Base-by-base conservation (phyloP, 352 stramenopile species). In the Pythium aristosporum region DNA sequence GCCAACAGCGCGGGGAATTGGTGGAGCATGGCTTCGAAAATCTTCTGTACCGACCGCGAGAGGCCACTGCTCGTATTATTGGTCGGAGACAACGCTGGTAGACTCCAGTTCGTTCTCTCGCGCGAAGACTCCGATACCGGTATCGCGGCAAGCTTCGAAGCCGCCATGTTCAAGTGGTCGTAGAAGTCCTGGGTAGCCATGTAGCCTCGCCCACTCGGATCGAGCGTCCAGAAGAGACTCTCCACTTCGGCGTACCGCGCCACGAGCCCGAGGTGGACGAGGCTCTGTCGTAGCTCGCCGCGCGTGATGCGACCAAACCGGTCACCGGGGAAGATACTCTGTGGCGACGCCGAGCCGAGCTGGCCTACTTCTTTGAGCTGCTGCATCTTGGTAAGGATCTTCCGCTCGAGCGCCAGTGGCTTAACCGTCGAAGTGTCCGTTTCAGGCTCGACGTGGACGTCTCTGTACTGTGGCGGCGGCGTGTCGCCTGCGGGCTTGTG, bases 201-300 rank as follows among this genome's bases (percentile, higher is more conserved):
- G 56, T 86, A 91, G 7, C 84, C 82, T 9, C 76, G 75, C 1
- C 82, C 84, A 42, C 75, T 73, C 9, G 81, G 83, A 48, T 92
- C 84, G 2, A 92, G 67, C n/a, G 68, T 75, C 82, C 84, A 92
- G 54, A 92, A 92, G 23, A 92, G 70, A 2, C 71, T 69, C 49
- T 92, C 82, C 4, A 92, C 79, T 36, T 92, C 84, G 3, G 81
- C 75, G 43, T 90, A 88, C 18, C 84, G 73, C 9, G 79, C 73
- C 8, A 90, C 47, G 1, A 91, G 57, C 15, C 82, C 80, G 9
- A 92, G 46, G 36, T 91, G 78, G 42, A 82, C 82, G 5, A 92
- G 73, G n/a, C 78, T 83, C 57, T 92, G 81, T 0, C 84, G 80
- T 28, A 92, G 82, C 71, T 91, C 74, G 1, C 84, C 84, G 4